Base-by-base conservation (phyloP, 495 filamentous ascomycete species). In the Lophiostoma macrostomum region DNA sequence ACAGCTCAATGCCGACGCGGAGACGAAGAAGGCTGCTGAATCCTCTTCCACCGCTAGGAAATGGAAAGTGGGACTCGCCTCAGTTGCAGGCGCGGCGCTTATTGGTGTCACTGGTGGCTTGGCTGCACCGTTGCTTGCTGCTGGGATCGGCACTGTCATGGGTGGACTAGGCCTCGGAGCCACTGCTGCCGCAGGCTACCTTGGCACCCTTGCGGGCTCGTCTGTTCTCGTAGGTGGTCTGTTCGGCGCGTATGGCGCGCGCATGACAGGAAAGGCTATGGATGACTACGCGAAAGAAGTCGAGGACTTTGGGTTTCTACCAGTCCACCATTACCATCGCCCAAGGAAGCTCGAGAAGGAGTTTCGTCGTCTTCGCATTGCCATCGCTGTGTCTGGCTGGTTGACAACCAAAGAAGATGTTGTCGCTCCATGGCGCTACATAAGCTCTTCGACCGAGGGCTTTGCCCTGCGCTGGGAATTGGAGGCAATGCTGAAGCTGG, bases 401-500 rank as follows among this genome's bases (percentile, higher is more conserved):
- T 67, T 91, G 8, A 86, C 79, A 1, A 75, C 82, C 19, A 77
- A 82, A 50, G 77, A 83, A 19, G 84, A 94, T 48, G 78, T 90
- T 25, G 71, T 78, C 18, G 71, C 77, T 29, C 86, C 88, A 1
- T 98, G 93, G 93, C 74, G 77, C 22, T 80, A 84, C 16, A 69
- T 96, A 24, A 84, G 83, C 3, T 65, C 72, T 10, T 73, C 81
- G 42, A 81, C 79, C 41, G 90, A 96, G 66, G 80, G 85, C 7
- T 96, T 95, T 63, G 87, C 82, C 2, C 76, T 97, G 20, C 80
- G 86, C 36, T 97, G 85, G 83, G 93, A 98, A 63, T 70, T 84
- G 8, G 84, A 90, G 31, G 74, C 85, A 0, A 71, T 96, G 39
- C 72, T 84, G 56, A 88, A 89, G 46, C 76, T 96, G 19, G 90